Evolutionary conservation across 495 filamentous ascomycete genomes (phyloP).

Genomic region (Penicillium robsamsonii): DNA sequence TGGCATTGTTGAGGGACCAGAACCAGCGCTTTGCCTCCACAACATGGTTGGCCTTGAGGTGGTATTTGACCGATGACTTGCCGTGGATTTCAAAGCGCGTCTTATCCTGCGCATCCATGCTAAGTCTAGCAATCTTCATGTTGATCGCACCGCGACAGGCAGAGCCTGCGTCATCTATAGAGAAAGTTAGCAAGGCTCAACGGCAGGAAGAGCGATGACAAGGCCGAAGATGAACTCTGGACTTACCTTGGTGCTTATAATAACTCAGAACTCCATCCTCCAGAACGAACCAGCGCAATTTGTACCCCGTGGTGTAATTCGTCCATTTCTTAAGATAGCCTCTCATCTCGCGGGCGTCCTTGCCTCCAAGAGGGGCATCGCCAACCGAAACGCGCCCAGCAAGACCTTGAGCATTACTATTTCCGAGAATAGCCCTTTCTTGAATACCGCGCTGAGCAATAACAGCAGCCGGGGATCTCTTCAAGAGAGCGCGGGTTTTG

Average conservation of each 20-base stretch:
- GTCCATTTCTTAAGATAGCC: slow-evolving; percentile 99
- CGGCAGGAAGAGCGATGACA: not conserved
- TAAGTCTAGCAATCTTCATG: slow-evolving; percentile 90
- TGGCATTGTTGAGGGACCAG: slow-evolving; percentile 98
- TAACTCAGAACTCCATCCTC: slow-evolving; percentile 98
- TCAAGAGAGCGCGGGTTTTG: slow-evolving; percentile 77
- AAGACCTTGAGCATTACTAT: slow-evolving; percentile 58
- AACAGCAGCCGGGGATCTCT: slow-evolving; percentile 89
- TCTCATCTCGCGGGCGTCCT: slow-evolving; percentile 93
- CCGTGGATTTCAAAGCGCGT: slow-evolving; percentile 95
- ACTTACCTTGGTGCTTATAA: slow-evolving; percentile 88
- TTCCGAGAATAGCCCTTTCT: slow-evolving; percentile 90
- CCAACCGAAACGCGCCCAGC: slow-evolving; percentile 50
- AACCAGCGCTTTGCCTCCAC: slow-evolving; percentile 66
- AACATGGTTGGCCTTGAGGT: slow-evolving; percentile 93
- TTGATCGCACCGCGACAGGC: slow-evolving; percentile 96
- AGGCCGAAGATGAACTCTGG: not conserved
- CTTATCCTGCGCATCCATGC: slow-evolving; percentile 96
- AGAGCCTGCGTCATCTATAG: slow-evolving; percentile 63
- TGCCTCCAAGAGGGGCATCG: slow-evolving; percentile 66
- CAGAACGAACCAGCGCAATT: slow-evolving; percentile 95
- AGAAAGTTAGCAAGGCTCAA: slow-evolving; percentile 8
- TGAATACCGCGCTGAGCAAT: slow-evolving; percentile 94
- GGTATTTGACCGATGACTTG: slow-evolving; percentile 98
- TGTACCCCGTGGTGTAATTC: slow-evolving; percentile 95